Evolutionary conservation across 768 basidiomycete species (phyloP).

Genomic region (Inosperma sp.): DNA sequence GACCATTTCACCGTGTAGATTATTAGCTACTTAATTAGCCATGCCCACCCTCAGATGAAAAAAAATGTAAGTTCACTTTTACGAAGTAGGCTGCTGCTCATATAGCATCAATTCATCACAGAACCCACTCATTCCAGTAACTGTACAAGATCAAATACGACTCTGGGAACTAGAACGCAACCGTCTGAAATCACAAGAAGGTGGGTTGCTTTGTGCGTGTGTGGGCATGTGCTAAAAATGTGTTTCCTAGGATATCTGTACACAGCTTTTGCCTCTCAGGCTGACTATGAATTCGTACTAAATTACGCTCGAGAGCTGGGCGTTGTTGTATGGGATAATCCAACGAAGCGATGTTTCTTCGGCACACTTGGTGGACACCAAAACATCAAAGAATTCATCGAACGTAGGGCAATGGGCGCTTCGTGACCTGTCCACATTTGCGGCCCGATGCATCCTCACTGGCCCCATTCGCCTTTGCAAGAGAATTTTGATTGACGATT

Average conservation of each 20-base stretch:
- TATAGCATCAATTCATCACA: constrained; percentile 30
- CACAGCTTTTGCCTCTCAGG: constrained; percentile 79
- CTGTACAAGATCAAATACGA: constrained; percentile 96
- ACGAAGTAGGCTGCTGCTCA: constrained; percentile 3
- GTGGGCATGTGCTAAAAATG: constrained; percentile 19
- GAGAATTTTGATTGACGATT: constrained; percentile 9
- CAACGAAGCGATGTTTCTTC: constrained; percentile 74
- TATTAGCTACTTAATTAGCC: constrained; percentile 88
- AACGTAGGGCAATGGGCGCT: constrained; percentile 48
- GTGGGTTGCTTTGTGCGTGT: constrained; percentile 36
- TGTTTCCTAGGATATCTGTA: constrained; percentile 71
- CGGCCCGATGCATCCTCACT: not conserved
- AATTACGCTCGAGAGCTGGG: constrained; percentile 80
- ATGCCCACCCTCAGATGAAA: constrained; percentile 98
- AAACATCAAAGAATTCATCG: constrained; percentile 76
- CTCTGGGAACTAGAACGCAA: constrained; percentile 97
- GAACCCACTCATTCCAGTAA: constrained; percentile 93
- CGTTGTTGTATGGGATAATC: constrained; percentile 81
- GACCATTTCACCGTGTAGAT: constrained; percentile 51
- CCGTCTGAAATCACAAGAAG: constrained; percentile 82
- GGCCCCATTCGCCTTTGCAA: constrained; percentile 5
- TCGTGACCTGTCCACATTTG: not conserved
- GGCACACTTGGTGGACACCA: constrained; percentile 72
- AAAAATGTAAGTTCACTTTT: constrained; percentile 60
- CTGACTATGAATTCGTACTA: constrained; percentile 83